Evolutionary conservation across 2,329 filamentous ascomycete species (phyloP).

Genomic region (Scytalidium lignicola): DNA sequence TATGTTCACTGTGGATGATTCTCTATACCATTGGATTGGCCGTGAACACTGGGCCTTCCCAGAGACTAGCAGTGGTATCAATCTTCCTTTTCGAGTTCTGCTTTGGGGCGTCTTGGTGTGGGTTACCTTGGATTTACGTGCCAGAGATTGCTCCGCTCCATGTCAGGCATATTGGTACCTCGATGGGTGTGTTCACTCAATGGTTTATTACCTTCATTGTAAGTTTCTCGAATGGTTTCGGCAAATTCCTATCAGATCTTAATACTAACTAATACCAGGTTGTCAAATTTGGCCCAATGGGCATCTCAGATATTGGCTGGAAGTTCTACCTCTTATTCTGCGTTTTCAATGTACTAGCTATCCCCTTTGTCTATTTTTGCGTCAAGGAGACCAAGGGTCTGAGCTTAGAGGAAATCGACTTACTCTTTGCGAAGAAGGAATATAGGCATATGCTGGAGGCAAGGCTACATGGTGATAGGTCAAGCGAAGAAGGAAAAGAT

Average conservation of each 20-base stretch:
- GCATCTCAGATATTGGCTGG: slow-evolving; percentile 27
- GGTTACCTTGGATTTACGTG: slow-evolving; percentile 53
- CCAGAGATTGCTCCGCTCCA: slow-evolving; percentile 52
- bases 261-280: background rate
- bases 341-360: slow-evolving; percentile 27
- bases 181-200: slow-evolving; percentile 37
- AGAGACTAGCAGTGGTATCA: slow-evolving; percentile 33
- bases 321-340: slow-evolving; percentile 30
- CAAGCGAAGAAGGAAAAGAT: background rate
- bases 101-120: slow-evolving; percentile 52
- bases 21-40: slow-evolving; percentile 6
- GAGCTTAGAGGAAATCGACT: slow-evolving; percentile 28
- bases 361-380: slow-evolving; percentile 28
- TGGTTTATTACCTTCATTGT: slow-evolving; percentile 7
- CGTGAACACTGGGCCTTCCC: slow-evolving; percentile 1
- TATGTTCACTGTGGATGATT: slow-evolving; percentile 2
- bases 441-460: slow-evolving; percentile 1
- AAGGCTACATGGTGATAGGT: background rate
- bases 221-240: background rate
- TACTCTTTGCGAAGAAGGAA: slow-evolving; percentile 17
- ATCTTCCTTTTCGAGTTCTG: slow-evolving; percentile 55
- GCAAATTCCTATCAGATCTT: background rate
- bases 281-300: slow-evolving; percentile 15
- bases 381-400: slow-evolving; percentile 28
- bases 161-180: slow-evolving; percentile 52